phyloP scores from a whole-genome alignment of 2,329 filamentous ascomycete species.

The Fusarium sarcochroum region DNA sequence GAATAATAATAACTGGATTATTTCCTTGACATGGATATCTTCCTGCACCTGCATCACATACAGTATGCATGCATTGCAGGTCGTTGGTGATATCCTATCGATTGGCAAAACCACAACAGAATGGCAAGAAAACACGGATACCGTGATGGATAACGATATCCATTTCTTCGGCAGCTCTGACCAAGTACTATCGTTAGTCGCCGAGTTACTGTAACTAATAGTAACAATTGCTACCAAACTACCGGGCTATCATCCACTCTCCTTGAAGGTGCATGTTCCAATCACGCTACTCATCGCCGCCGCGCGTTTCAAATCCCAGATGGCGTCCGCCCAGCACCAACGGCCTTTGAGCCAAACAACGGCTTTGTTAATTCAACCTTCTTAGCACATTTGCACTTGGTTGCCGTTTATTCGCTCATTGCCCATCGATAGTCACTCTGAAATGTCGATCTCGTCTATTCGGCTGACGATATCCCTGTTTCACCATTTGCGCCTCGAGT shows the following conservation, averaged over 20 bases:
- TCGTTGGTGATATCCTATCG: neutral
- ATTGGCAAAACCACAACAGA: neutral
- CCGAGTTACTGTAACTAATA: conserved; percentile 19
- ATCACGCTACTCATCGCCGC: conserved; percentile 30
- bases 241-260: conserved; percentile 21
- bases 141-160: conserved; percentile 4
- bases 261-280: conserved; percentile 4
- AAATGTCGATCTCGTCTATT: conserved; percentile 1
- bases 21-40: neutral
- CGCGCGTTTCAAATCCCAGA: conserved; percentile 47
- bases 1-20: conserved; percentile 16
- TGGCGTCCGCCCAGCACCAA: conserved; percentile 35
- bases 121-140: neutral
- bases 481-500: conserved; percentile 20
- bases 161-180: conserved; percentile 14
- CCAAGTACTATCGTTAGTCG: conserved; percentile 3
- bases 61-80: conserved; percentile 1
- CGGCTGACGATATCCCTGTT: conserved; percentile 22
- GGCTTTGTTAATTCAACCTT: conserved; percentile 19
- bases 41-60: conserved; percentile 2
- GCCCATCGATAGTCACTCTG: neutral
- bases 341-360: conserved; percentile 20
- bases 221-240: conserved; percentile 23
- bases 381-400: neutral
- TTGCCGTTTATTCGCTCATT: conserved; percentile 17